Evolutionary conservation across 1,284 basidiomycete species (phyloP).

Genomic region (Naganishia liquefaciens): DNA sequence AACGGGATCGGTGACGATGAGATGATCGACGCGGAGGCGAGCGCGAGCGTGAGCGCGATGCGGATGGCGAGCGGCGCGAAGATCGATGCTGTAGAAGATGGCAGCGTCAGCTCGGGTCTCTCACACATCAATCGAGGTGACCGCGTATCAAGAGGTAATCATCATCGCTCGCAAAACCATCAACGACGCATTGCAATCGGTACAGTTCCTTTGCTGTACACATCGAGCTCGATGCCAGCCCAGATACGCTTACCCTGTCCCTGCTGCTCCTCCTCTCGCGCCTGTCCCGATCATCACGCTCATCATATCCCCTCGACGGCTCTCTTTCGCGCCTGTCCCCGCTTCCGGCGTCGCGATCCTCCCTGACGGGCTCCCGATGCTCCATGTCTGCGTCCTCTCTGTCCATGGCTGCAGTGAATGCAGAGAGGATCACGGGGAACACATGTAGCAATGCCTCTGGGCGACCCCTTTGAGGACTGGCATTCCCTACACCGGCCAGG

Average conservation of each 20-base stretch:
- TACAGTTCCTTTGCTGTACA: background rate
- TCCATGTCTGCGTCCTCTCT: constrained; percentile 30
- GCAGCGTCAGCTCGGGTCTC: background rate
- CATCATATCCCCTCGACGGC: constrained; percentile 11
- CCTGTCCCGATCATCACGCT: constrained; percentile 25
- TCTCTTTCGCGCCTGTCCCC: constrained; percentile 20
- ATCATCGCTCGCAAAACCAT: background rate
- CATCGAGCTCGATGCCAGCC: background rate
- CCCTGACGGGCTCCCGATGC: background rate
- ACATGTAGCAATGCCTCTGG: background rate
- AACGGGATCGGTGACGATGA: constrained; percentile 63
- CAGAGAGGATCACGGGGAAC: background rate
- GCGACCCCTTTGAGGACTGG: background rate
- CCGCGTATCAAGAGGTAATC: background rate
- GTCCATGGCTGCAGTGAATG: constrained; percentile 5
- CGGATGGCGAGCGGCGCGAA: constrained; percentile 24
- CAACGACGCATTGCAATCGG: background rate
- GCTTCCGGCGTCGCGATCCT: background rate
- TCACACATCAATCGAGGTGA: background rate
- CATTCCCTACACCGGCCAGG: background rate
- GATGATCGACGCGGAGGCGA: constrained; percentile 63
- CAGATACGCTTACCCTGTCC: constrained; percentile 10
- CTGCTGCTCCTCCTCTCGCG: constrained; percentile 29
- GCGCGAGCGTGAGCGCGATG: constrained; percentile 37
- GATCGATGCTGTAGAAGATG: constrained; percentile 18